Conservation (phyloP, 1,139 yeast genomes). For the Saccharomyces hybrid region DNA sequence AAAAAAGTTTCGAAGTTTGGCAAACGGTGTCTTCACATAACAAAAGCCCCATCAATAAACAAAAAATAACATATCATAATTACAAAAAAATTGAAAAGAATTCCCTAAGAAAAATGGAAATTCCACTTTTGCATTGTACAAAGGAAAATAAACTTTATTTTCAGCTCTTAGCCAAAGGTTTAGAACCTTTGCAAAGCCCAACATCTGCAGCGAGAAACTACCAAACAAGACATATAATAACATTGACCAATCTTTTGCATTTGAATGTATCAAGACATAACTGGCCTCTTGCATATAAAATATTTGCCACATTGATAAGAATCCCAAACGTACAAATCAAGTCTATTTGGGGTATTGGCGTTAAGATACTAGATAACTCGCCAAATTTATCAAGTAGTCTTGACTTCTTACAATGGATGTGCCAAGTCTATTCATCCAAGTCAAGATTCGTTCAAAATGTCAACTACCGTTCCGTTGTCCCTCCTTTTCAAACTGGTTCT, state of each 20-base stretch:
- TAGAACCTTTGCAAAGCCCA: slow-evolving; percentile 11
- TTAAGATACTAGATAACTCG: slow-evolving; percentile 35
- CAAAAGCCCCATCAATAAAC: slow-evolving; percentile 15
- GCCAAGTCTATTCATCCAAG: slow-evolving; percentile 23
- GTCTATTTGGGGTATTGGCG: slow-evolving; percentile 54
- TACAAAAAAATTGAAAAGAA: slow-evolving; percentile 14
- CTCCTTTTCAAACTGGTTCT: slow-evolving; percentile 35
- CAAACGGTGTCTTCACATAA: slow-evolving; percentile 1
- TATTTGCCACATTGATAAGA: slow-evolving; percentile 44
- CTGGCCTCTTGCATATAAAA: slow-evolving; percentile 49
- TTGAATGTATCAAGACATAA: slow-evolving; percentile 38
- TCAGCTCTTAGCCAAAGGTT: slow-evolving; percentile 22
- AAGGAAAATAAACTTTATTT: slow-evolving; percentile 16
- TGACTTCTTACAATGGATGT: slow-evolving; percentile 31
- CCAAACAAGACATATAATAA: slow-evolving; percentile 23
- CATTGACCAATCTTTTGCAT: slow-evolving; percentile 32
- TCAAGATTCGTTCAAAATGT: slow-evolving; percentile 18
- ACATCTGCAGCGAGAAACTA: slow-evolving; percentile 10
- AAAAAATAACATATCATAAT: slow-evolving; percentile 15
- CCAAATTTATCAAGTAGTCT: slow-evolving; percentile 12
- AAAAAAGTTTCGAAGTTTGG: slow-evolving; percentile 30
- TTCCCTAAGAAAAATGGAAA: slow-evolving; percentile 13
- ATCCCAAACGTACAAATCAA: slow-evolving; percentile 45
- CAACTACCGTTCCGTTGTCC: slow-evolving; percentile 21
- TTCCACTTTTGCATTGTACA: slow-evolving; percentile 17